Percentiles rank a stretch among this genome's conserved stretches.
Evolutionary conservation across 768 basidiomycete genomes (phyloP).

Genomic region (Russula sp.): DNA sequence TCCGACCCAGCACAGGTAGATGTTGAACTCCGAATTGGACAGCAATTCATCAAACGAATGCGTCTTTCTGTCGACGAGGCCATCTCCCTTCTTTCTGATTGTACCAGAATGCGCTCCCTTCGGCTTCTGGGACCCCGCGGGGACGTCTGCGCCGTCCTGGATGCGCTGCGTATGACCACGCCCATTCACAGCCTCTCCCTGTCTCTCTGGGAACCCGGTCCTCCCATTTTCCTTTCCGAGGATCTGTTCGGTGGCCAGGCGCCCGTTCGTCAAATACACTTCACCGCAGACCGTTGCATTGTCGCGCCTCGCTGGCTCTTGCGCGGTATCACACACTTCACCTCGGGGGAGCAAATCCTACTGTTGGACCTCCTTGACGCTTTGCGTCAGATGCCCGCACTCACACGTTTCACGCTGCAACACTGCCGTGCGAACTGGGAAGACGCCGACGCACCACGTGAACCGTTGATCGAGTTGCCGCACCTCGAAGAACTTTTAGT

Average conservation of each 20-base stretch:
- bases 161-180: not conserved
- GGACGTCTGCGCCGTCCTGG: conserved; percentile 15
- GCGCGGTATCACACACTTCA: conserved; percentile 23
- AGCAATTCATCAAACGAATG: conserved; percentile 3
- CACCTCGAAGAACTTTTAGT: conserved; percentile 13
- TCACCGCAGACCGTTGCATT: conserved; percentile 13
- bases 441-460: not conserved
- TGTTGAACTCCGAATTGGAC: conserved; percentile 17
- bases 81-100: conserved; percentile 19
- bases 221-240: conserved; percentile 16
- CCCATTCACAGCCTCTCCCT: conserved; percentile 17
- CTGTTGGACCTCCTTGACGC: conserved; percentile 9
- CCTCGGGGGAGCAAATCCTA: conserved; percentile 20
- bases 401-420: conserved; percentile 18
- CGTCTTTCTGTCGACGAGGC: conserved; percentile 7
- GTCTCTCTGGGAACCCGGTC: conserved; percentile 16
- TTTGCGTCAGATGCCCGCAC: conserved; percentile 18
- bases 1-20: conserved; percentile 19
- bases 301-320: conserved; percentile 17
- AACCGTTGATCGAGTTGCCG: conserved; percentile 9
- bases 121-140: conserved; percentile 13
- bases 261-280: conserved; percentile 16
- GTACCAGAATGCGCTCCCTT: conserved; percentile 20
- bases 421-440: conserved; percentile 18
- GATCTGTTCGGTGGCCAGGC: conserved; percentile 20